Evolutionary conservation across 225 moss, liverwort and hornwort species (phyloP).

Genomic region (Neckera pumila): DNA sequence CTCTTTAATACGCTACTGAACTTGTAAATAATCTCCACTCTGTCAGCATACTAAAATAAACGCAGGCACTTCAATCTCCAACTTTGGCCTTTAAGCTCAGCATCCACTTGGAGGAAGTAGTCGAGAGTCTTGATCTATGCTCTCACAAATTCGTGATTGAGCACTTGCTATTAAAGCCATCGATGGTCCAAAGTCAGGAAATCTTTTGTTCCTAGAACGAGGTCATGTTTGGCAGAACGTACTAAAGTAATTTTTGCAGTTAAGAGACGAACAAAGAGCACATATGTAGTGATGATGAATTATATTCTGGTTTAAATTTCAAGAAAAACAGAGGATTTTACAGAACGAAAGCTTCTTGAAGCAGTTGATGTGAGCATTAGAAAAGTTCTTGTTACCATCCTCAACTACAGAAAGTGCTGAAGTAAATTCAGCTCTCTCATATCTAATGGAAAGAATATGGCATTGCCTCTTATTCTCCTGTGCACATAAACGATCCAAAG

Average conservation of each 20-base stretch:
- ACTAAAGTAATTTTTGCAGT: not conserved
- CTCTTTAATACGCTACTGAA: not conserved
- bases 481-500: too few relatives aligned
- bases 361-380: not conserved
- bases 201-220: slow-evolving; percentile 17
- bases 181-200: slow-evolving; percentile 23
- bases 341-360: not conserved
- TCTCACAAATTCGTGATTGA: slow-evolving; percentile 30
- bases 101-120: not conserved
- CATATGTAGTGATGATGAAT: slow-evolving; percentile 21
- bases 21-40: not conserved
- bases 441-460: too few relatives aligned
- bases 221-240: slow-evolving; percentile 36
- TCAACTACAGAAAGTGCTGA: not conserved
- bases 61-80: not conserved
- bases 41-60: not conserved
- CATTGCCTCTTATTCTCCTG: too few relatives aligned
- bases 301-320: slow-evolving; percentile 31
- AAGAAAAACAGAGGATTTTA: slow-evolving; percentile 7
- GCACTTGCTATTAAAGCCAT: slow-evolving; percentile 40
- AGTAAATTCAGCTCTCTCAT: too few relatives aligned
- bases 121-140: slow-evolving; percentile 34
- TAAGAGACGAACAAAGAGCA: slow-evolving; percentile 31
- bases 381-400: not conserved
- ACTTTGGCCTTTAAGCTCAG: not conserved